Percentiles rank a stretch among this genome's conserved stretches.
phyloP scores from a whole-genome alignment of 306 rosid species.

The Inga oerstediana region DNA sequence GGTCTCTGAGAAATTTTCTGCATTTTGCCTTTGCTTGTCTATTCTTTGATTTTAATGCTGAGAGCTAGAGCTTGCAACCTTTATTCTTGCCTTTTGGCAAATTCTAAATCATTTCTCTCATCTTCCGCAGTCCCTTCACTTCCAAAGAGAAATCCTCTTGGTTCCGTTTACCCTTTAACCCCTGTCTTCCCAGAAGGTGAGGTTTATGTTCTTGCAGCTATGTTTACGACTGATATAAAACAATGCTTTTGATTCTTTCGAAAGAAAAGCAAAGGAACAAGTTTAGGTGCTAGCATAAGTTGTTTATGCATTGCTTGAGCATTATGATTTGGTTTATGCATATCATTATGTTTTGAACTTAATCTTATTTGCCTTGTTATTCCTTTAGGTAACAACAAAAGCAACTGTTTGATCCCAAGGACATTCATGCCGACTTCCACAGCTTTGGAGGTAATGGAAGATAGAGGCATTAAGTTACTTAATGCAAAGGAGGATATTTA shows the following conservation, averaged over 20 bases:
- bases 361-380: not conserved
- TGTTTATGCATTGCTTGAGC: not conserved
- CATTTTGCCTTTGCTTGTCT: not conserved
- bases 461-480: conserved; percentile 40
- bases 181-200: conserved; percentile 30
- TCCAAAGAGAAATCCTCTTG: conserved; percentile 18
- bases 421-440: conserved; percentile 29
- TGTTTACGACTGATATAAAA: not conserved
- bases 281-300: not conserved
- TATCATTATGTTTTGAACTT: not conserved
- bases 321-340: not conserved
- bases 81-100: conserved; percentile 17
- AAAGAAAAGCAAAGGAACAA: not conserved
- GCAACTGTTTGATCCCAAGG: not conserved
- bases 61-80: conserved; percentile 27
- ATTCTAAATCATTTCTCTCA: conserved; percentile 18
- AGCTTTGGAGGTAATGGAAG: conserved; percentile 33
- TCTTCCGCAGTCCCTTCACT: conserved; percentile 16
- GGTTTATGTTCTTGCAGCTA: not conserved
- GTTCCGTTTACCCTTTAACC: conserved; percentile 6
- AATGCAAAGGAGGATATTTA: conserved; percentile 50
- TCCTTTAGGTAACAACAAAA: conserved; percentile 7
- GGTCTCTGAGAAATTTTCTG: not conserved
- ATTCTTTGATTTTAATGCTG: conserved; percentile 33
- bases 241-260: not conserved